Evolutionary conservation across 1,139 yeast species (phyloP).

Genomic region (Blastobotrys capitulatus): DNA sequence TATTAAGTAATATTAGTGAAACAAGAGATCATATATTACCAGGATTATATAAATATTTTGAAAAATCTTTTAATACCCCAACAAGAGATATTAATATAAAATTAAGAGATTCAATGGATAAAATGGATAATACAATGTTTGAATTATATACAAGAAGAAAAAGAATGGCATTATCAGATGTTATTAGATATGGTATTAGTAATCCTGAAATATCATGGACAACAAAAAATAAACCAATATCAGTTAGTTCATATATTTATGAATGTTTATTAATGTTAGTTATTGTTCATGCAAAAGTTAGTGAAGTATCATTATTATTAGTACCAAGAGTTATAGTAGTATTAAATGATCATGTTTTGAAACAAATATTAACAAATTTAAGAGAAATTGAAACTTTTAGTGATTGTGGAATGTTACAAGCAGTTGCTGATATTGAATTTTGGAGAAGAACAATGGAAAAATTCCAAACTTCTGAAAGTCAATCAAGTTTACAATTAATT

Average conservation of each 20-base stretch:
- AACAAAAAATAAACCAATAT: conserved; percentile 34
- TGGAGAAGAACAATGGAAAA: conserved; percentile 31
- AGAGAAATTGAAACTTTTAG: conserved; percentile 38
- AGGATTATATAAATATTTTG: conserved; percentile 43
- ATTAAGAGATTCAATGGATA: conserved; percentile 41
- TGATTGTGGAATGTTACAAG: conserved; percentile 36
- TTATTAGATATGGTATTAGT: conserved; percentile 42
- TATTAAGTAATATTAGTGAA: conserved; percentile 49
- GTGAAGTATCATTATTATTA: conserved; percentile 43
- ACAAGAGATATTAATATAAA: conserved; percentile 38
- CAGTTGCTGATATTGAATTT: conserved; percentile 38
- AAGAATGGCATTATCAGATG: conserved; percentile 43
- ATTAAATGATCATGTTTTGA: conserved; percentile 43
- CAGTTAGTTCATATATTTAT: conserved; percentile 41
- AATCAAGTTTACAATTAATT: conserved; percentile 27
- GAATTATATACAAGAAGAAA: conserved; percentile 47
- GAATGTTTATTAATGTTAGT: conserved; percentile 49
- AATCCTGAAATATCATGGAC: conserved; percentile 38
- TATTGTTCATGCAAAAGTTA: conserved; percentile 47
- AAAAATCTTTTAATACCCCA: conserved; percentile 42
- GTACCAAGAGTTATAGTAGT: conserved; percentile 42
- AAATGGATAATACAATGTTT: conserved; percentile 48
- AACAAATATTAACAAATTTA: conserved; percentile 40
- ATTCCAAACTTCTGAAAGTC: conserved; percentile 30
- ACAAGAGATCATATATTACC: conserved; percentile 45